These are phyloP conservation scores for Periglandula ipomoeae DNA, from an alignment of 2,329 filamentous ascomycete genomes.

Conservation along the genomic window DNA sequence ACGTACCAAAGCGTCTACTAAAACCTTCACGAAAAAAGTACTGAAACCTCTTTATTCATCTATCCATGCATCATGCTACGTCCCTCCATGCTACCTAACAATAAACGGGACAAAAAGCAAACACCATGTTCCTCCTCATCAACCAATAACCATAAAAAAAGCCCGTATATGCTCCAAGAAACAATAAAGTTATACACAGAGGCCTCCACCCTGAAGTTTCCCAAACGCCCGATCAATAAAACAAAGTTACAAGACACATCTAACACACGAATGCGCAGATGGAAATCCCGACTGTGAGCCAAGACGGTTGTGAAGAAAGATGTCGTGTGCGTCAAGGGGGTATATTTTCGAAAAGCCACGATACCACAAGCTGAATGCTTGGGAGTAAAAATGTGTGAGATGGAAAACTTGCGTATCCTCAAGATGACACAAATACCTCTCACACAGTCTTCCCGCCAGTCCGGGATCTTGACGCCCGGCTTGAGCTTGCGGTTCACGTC, in stretches of 20 bases:
- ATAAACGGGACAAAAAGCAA: not conserved
- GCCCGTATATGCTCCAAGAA: not conserved
- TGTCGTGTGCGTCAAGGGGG: not conserved
- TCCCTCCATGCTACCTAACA: not conserved
- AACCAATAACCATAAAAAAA: not conserved
- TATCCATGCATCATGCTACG: not conserved
- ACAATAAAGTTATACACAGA: not conserved
- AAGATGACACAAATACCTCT: not conserved
- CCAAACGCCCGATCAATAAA: not conserved
- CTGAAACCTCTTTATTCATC: not conserved
- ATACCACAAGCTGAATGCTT: not conserved
- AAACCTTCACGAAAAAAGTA: not conserved
- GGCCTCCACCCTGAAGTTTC: not conserved
- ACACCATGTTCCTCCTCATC: not conserved
- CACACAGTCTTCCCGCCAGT: conserved; percentile 65
- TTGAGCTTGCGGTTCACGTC: conserved; percentile 80
- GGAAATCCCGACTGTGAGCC: not conserved
- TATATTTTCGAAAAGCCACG: too few relatives aligned
- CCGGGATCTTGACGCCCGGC: conserved; percentile 72
- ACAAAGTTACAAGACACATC: not conserved
- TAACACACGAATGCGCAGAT: not conserved
- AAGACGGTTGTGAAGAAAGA: not conserved
- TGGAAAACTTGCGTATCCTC: not conserved
- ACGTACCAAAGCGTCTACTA: not conserved
- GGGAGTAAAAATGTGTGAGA: too few relatives aligned